phyloP scores from a whole-genome alignment of 805 yeast genomes.

The Sungouiella thailandica region DNA sequence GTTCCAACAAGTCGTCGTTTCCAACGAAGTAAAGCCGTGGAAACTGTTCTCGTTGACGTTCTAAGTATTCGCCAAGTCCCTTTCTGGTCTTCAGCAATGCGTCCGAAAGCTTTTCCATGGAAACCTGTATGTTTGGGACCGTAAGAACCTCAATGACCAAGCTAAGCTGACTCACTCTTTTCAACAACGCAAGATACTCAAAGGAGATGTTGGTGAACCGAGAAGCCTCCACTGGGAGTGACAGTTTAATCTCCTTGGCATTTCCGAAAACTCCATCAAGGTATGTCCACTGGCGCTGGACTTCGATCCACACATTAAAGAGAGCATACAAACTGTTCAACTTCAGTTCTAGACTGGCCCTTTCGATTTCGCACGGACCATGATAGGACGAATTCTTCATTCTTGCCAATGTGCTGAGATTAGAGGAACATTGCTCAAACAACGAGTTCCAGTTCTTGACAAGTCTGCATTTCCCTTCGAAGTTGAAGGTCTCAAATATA shows the following conservation, averaged over 20 bases:
- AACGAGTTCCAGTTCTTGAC: slow-evolving; percentile 65
- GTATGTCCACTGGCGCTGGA: slow-evolving; percentile 86
- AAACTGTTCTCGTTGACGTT: slow-evolving; percentile 68
- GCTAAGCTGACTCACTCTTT: slow-evolving; percentile 43
- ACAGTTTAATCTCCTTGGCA: slow-evolving; percentile 48
- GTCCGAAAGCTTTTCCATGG: slow-evolving; percentile 48
- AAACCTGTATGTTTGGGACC: slow-evolving; percentile 43
- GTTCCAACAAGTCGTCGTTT: slow-evolving; percentile 81
- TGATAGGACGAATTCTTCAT: slow-evolving; percentile 69
- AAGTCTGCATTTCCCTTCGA: slow-evolving; percentile 46
- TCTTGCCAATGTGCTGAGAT: slow-evolving; percentile 56
- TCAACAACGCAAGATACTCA: slow-evolving; percentile 53
- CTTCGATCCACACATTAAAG: slow-evolving; percentile 72
- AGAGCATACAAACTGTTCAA: slow-evolving; percentile 48
- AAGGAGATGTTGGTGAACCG: slow-evolving; percentile 59
- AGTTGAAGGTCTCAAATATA: slow-evolving; percentile 50
- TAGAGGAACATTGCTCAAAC: slow-evolving; percentile 54
- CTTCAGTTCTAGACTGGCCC: slow-evolving; percentile 49
- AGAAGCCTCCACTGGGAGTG: slow-evolving; percentile 65
- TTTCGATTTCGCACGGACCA: slow-evolving; percentile 54
- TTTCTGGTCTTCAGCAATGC: slow-evolving; percentile 54
- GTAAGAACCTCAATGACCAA: slow-evolving; percentile 51
- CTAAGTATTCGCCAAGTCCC: slow-evolving; percentile 73
- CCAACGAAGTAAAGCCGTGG: slow-evolving; percentile 87
- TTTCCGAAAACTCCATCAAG: slow-evolving; percentile 71